These are phyloP conservation scores for Thraustotheca clavata DNA, from an alignment of 352 stramenopile species.

Conservation along the genomic window DNA sequence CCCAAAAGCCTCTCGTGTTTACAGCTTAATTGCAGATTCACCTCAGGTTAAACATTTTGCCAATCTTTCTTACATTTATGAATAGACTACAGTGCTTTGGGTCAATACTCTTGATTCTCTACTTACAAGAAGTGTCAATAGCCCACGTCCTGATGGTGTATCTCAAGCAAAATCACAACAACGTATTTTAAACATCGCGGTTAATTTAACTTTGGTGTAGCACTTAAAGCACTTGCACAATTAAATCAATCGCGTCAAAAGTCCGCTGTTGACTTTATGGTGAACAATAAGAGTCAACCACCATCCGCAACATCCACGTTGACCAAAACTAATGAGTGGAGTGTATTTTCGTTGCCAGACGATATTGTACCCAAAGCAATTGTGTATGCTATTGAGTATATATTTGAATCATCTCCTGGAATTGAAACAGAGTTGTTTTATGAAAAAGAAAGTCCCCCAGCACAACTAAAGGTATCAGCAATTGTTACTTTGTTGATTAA, in stretches of 20 bases:
- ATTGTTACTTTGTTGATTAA: not conserved
- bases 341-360: constrained; percentile 31
- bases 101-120: constrained; percentile 66
- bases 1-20: constrained; percentile 53
- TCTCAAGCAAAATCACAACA: not conserved
- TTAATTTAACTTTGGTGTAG: not conserved
- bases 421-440: constrained; percentile 75
- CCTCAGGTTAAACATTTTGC: constrained; percentile 28
- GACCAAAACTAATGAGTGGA: not conserved
- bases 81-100: constrained; percentile 46
- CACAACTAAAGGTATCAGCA: constrained; percentile 40
- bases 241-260: constrained; percentile 2
- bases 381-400: constrained; percentile 65
- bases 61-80: not conserved
- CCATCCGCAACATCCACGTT: not conserved
- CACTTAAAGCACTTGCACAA: not conserved
- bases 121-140: constrained; percentile 63
- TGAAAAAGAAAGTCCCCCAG: constrained; percentile 36
- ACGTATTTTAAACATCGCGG: not conserved
- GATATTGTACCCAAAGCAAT: constrained; percentile 50
- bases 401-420: constrained; percentile 67
- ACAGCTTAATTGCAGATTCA: constrained; percentile 70
- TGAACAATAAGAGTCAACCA: not conserved
- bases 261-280: constrained; percentile 13
- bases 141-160: constrained; percentile 43